Conservation (phyloP, 1,284 basidiomycete species). For the Mycena citricolor region DNA sequence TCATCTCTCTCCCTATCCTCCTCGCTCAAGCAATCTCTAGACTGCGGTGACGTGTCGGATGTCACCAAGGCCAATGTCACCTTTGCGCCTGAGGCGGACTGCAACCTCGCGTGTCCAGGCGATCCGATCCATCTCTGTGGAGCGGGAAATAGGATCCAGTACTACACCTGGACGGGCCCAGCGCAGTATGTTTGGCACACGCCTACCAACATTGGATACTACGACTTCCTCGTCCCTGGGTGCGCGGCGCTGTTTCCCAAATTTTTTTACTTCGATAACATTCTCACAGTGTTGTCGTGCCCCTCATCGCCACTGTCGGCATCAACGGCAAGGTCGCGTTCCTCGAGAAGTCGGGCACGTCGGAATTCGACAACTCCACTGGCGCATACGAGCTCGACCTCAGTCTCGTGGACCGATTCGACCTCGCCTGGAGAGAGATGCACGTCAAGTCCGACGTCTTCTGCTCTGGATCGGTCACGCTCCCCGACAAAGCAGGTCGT, state of each 20-base stretch:
- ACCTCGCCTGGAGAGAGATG: slow-evolving; percentile 67
- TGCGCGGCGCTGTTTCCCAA: slow-evolving; percentile 28
- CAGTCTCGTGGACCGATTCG: slow-evolving; percentile 52
- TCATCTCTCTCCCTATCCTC: neutral
- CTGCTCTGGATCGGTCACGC: slow-evolving; percentile 68
- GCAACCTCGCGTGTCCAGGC: slow-evolving; percentile 61
- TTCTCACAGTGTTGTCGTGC: slow-evolving; percentile 43
- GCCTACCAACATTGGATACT: slow-evolving; percentile 60
- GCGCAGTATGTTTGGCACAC: slow-evolving; percentile 59
- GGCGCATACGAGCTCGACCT: slow-evolving; percentile 77
- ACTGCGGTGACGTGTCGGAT: slow-evolving; percentile 66
- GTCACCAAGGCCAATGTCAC: slow-evolving; percentile 43
- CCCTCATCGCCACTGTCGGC: slow-evolving; percentile 70
- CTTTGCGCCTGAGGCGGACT: slow-evolving; percentile 50
- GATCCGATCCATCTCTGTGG: slow-evolving; percentile 68
- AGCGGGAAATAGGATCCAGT: slow-evolving; percentile 44
- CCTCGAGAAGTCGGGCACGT: slow-evolving; percentile 61
- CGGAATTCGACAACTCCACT: slow-evolving; percentile 56
- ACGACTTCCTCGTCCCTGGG: slow-evolving; percentile 63
- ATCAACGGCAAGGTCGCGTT: slow-evolving; percentile 78
- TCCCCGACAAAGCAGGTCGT: slow-evolving; percentile 70
- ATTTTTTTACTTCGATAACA: neutral
- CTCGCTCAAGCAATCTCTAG: slow-evolving; percentile 34
- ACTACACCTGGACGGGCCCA: slow-evolving; percentile 61
- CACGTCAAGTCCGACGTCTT: slow-evolving; percentile 74